Base-by-base conservation (phyloP, 129 eudicot species). In the Helianthus tuberosus region DNA sequence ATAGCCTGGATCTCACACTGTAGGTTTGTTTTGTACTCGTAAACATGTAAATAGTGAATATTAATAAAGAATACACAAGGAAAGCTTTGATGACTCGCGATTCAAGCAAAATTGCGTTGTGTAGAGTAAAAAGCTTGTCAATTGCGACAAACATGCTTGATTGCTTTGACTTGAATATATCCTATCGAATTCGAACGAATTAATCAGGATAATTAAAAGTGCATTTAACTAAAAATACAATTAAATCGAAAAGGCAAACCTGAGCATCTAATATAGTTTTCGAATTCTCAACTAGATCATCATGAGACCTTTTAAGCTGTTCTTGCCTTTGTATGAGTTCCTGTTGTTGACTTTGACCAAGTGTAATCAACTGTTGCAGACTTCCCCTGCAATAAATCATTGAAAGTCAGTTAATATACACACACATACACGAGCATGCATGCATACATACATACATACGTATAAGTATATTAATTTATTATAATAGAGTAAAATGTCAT, bases 91-190 rank as follows among this genome's bases (percentile, higher is more conserved):
- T 78, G 38, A 81, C 59, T 53, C 96, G 83, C 6, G 96, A 89
- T 69, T 93, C 98, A 17, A 88, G 76, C 74, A 89, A 75, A 79
- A 93, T 82, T 75, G 96, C 90, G 38, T 85, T 87, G 75, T 87
- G 96, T 48, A 93, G 59, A 48, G 86, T 72, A 58, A 93, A 93
- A 73, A 93, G 96, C 72, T 90, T 93, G 81, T 93, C 92, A 14
- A 93, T 71, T 25, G 98, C 89, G 52, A 79, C 73, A 82, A 89
- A 89, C 96, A 93, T 86, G 81, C 73, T 86, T 43, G 96, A 81
- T 86, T 93, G 98, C 74, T 89, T 93, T 27, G 96, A 86, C 83
- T 93, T 96, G 71, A 93, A 93, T 52, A 77, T 77, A 81, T 93
- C 96, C 98, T 93, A 85, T 50, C 46, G 66, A 51, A 15, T 47